Conservation (phyloP, 1,284 basidiomycete genomes). For the Pseudozyma thailandica region DNA sequence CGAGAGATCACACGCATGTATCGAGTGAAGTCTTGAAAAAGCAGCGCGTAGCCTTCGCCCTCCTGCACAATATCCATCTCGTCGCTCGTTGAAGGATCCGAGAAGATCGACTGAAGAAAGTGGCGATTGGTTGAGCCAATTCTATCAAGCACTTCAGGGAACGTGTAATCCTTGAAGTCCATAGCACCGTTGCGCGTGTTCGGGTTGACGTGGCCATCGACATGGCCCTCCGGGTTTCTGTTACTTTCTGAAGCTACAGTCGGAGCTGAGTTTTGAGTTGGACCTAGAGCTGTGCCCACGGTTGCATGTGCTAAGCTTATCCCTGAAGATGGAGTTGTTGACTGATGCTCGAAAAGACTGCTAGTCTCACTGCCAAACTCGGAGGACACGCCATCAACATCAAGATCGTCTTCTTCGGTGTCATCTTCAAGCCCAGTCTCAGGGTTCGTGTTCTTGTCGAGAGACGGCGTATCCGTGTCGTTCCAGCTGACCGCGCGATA, state of each 20-base stretch:
- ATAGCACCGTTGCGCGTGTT: no score
- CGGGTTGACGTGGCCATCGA: no score
- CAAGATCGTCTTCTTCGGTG: neutral
- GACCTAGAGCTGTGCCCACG: no score
- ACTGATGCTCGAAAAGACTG: no score
- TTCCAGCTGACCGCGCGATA: slow-evolving; percentile 31
- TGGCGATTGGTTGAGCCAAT: slow-evolving; percentile 4
- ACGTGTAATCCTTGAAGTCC: slow-evolving; percentile 26
- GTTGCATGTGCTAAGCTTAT: no score
- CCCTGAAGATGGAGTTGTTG: no score
- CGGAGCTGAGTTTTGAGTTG: no score
- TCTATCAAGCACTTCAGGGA: slow-evolving; percentile 17
- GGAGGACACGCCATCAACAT: slow-evolving; percentile 2
- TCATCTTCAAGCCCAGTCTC: slow-evolving; percentile 26
- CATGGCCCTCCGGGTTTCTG: no score
- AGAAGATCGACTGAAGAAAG: slow-evolving; percentile 2
- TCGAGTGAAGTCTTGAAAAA: slow-evolving; percentile 21
- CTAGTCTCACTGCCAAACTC: slow-evolving; percentile 8
- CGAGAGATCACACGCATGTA: slow-evolving; percentile 13
- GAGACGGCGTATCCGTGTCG: slow-evolving; percentile 34
- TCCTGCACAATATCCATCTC: slow-evolving; percentile 7
- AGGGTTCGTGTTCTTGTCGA: slow-evolving; percentile 18
- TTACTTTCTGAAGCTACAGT: no score
- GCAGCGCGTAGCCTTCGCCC: slow-evolving; percentile 14
- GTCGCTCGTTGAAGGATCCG: neutral